These are phyloP conservation scores for Trifolium repens DNA, from an alignment of 306 rosid species.

Conservation along the genomic window DNA sequence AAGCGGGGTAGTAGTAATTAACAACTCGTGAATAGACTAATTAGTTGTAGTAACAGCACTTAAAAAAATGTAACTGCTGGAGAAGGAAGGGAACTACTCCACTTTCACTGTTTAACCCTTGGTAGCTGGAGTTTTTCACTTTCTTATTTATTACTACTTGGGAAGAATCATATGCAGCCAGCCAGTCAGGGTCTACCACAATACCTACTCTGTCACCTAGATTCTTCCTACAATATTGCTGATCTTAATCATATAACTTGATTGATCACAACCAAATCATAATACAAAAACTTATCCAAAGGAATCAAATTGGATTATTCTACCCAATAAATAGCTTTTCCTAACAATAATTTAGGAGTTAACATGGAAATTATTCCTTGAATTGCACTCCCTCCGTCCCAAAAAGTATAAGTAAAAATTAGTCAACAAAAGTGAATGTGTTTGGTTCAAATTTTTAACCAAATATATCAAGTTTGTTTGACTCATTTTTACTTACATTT, in stretches of 20 bases:
- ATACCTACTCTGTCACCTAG: constrained; percentile 41
- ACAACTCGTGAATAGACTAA: too few relatives aligned
- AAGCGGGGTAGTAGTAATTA: too few relatives aligned
- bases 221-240: constrained; percentile 43
- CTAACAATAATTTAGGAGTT: too few relatives aligned
- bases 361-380: too few relatives aligned
- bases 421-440: too few relatives aligned
- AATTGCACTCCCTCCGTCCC: too few relatives aligned
- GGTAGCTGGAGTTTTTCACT: constrained; percentile 35
- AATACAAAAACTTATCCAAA: background rate
- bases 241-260: background rate
- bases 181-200: constrained; percentile 32
- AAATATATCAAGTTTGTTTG: too few relatives aligned
- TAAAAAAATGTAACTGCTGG: constrained; percentile 16
- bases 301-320: constrained; percentile 8
- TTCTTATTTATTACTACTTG: background rate
- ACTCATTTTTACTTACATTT: too few relatives aligned
- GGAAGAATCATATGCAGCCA: too few relatives aligned
- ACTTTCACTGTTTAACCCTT: constrained; percentile 34
- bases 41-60: too few relatives aligned
- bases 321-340: background rate
- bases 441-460: too few relatives aligned
- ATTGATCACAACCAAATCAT: background rate
- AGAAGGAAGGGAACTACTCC: background rate
- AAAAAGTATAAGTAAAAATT: too few relatives aligned